These are phyloP conservation scores for Aurinia saxatilis DNA, from an alignment of 345 rosid genomes.

Conservation along the genomic window DNA sequence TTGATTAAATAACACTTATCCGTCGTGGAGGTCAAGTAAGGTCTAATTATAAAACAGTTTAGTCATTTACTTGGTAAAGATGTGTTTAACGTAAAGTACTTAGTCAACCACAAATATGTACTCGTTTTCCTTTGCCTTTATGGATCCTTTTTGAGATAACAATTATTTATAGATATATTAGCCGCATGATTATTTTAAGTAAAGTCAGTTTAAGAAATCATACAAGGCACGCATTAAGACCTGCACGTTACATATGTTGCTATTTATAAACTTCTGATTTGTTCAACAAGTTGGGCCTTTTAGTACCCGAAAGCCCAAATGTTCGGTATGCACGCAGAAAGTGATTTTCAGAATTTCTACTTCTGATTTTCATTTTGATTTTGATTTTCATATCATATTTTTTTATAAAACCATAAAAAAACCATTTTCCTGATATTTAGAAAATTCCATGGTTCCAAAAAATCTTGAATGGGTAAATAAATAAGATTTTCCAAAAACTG, in stretches of 20 bases:
- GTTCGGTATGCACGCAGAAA: not conserved
- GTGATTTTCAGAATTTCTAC: not conserved
- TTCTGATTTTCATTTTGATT: no score
- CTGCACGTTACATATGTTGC: constrained; percentile 17
- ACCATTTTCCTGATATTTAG: no score
- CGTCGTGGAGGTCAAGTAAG: constrained; percentile 25
- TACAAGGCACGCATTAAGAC: constrained; percentile 24
- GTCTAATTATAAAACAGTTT: not conserved
- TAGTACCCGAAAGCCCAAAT: not conserved
- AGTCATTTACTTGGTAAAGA: not conserved
- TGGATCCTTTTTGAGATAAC: not conserved
- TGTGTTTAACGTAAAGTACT: constrained; percentile 12
- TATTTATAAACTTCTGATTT: no score
- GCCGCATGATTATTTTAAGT: not conserved
- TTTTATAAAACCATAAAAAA: no score
- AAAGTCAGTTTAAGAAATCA: constrained; percentile 1
- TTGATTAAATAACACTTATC: not conserved
- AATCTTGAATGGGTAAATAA: no score
- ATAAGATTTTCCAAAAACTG: no score
- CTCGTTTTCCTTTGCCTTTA: constrained; percentile 9
- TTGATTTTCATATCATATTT: no score
- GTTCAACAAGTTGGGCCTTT: not conserved
- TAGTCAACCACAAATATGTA: constrained; percentile 22
- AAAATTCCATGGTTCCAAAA: no score
- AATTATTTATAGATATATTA: not conserved